Evolutionary conservation across 2,329 filamentous ascomycete species (phyloP).

Genomic region (Grosmannia clavigera): DNA sequence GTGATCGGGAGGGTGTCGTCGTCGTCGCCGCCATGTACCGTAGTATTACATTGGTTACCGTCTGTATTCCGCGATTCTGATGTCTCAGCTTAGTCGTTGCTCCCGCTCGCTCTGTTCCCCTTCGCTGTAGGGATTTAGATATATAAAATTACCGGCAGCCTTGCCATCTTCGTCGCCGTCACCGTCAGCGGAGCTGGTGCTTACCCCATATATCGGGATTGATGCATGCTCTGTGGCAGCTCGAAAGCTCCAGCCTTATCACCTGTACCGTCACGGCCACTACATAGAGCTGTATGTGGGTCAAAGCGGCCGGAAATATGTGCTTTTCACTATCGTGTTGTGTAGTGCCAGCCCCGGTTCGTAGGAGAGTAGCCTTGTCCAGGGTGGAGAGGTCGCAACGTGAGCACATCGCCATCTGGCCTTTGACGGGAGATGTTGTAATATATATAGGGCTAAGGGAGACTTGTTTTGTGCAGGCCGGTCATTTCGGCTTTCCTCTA

Average conservation of each 20-base stretch:
- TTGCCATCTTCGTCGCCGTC: background rate
- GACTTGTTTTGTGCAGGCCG: background rate
- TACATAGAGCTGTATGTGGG: background rate
- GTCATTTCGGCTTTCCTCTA: background rate
- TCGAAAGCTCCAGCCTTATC: background rate
- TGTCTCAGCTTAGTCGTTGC: background rate
- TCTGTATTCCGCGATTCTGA: background rate
- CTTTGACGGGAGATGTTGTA: background rate
- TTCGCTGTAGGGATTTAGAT: too few species aligned
- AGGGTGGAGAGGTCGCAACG: too few species aligned
- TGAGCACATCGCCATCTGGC: too few species aligned
- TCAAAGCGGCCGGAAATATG: too few species aligned
- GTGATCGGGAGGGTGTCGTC: too few species aligned
- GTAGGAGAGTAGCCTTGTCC: background rate
- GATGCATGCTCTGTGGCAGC: background rate
- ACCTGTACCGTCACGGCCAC: background rate
- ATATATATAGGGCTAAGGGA: background rate
- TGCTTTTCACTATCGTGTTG: background rate
- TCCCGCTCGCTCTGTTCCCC: background rate
- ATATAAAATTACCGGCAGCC: background rate
- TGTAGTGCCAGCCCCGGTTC: background rate
- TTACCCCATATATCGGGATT: background rate
- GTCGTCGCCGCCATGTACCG: background rate
- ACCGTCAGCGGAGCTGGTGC: background rate
- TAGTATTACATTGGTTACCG: background rate